A percentile compares a stretch with the other conserved stretches of the same genome.
phyloP scores from a whole-genome alignment of 352 stramenopile species.

The Thraustochytrium striatum region DNA sequence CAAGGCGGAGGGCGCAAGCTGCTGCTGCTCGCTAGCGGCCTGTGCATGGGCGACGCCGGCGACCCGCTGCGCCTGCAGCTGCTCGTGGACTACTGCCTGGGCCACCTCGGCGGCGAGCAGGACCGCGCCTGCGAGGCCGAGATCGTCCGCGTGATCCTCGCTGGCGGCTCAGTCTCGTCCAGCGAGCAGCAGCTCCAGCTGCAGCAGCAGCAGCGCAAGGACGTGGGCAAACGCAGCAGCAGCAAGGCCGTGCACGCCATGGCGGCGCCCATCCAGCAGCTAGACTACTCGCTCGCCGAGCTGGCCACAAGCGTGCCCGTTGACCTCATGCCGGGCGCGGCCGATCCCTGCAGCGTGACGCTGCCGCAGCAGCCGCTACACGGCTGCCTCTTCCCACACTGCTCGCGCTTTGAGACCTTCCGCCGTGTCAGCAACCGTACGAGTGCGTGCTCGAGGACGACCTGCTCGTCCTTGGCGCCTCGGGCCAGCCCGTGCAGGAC shows the following conservation, averaged over 20 bases:
- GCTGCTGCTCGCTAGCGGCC: conserved; percentile 62
- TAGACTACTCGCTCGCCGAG: conserved; percentile 68
- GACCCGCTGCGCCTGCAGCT: conserved; percentile 61
- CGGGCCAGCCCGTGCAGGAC: conserved; percentile 77
- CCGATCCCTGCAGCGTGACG: conserved; percentile 73
- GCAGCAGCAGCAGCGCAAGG: no score
- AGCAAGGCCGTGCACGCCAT: background rate
- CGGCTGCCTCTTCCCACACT: conserved; percentile 79
- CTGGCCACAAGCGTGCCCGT: conserved; percentile 74
- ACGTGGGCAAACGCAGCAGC: background rate
- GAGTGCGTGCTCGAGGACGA: conserved; percentile 63
- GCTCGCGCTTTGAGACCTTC: conserved; percentile 66
- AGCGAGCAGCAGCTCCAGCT: conserved; percentile 35
- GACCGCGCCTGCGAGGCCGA: conserved; percentile 65
- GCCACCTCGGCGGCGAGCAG: conserved; percentile 60
- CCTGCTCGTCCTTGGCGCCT: conserved; percentile 71
- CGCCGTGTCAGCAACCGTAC: conserved; percentile 83
- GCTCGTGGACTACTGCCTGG: conserved; percentile 70
- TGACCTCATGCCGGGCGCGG: conserved; percentile 78
- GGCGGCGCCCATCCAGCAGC: conserved; percentile 61
- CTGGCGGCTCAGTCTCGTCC: conserved; percentile 58
- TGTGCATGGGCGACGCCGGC: conserved; percentile 57
- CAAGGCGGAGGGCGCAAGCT: background rate
- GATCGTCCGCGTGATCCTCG: conserved; percentile 70
- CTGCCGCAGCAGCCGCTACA: conserved; percentile 91